Conservation (phyloP, 2,329 filamentous ascomycete species). For the Gnomoniopsis sp. region DNA sequence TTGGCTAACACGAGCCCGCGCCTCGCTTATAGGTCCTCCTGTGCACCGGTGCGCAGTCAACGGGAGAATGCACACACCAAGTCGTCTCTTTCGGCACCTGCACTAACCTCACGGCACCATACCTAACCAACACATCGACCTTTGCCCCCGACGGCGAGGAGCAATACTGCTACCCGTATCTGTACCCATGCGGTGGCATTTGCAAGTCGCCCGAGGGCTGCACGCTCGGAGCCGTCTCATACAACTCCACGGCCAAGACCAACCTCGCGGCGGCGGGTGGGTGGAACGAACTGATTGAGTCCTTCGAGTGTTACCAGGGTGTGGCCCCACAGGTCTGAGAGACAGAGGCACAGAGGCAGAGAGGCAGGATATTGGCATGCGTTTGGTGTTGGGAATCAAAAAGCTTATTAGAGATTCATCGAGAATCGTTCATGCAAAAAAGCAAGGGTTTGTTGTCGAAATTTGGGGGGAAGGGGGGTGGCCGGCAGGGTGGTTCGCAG, state of each 20-base stretch:
- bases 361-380: too few relatives aligned
- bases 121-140: constrained; percentile 40
- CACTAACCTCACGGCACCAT: constrained; percentile 41
- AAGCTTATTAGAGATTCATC: too few relatives aligned
- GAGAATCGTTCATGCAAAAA: too few relatives aligned
- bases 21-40: constrained; percentile 39
- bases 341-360: too few relatives aligned
- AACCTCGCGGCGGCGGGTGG: constrained; percentile 39
- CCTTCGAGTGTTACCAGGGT: constrained; percentile 32
- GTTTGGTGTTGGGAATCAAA: too few relatives aligned
- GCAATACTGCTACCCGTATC: constrained; percentile 46
- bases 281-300: constrained; percentile 40
- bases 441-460: too few relatives aligned
- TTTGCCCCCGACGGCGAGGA: constrained; percentile 49
- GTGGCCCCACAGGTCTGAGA: neutral
- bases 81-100: constrained; percentile 43
- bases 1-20: neutral
- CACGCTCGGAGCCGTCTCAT: constrained; percentile 47
- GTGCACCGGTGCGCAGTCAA: constrained; percentile 48
- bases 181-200: constrained; percentile 36
- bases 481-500: too few relatives aligned
- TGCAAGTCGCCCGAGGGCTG: constrained; percentile 52
- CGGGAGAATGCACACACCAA: constrained; percentile 41
- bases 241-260: constrained; percentile 42
- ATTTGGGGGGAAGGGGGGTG: too few relatives aligned